phyloP scores from a whole-genome alignment of 1,139 yeast genomes.

The Saccharomycopsis crataegensis region DNA sequence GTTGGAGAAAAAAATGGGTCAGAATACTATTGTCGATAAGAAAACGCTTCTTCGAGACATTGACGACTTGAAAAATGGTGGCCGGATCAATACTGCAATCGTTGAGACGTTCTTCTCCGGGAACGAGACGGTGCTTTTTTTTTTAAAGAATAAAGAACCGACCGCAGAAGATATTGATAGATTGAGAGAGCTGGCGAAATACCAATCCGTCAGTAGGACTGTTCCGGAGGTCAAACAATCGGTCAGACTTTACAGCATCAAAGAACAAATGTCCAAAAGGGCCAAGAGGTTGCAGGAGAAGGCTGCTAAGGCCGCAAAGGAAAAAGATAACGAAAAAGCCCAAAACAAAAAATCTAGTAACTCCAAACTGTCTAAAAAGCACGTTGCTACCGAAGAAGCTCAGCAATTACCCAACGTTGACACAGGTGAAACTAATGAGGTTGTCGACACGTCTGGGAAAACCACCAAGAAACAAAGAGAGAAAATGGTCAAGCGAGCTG shows the following conservation, averaged over 20 bases:
- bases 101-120: not conserved
- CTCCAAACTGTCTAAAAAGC: not conserved
- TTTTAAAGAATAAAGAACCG: not conserved
- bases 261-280: not conserved
- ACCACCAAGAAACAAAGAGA: not conserved
- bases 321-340: constrained; percentile 1
- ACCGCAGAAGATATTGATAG: constrained; percentile 1
- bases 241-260: not conserved
- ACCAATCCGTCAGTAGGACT: not conserved
- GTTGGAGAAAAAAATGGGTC: not conserved
- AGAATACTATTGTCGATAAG: not conserved
- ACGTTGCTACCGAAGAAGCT: not conserved
- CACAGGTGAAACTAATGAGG: not conserved
- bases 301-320: not conserved
- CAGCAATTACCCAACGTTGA: not conserved
- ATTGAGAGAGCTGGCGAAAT: not conserved
- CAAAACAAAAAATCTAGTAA: not conserved
- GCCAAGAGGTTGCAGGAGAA: not conserved
- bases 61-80: not conserved
- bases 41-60: not conserved
- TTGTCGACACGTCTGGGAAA: not conserved
- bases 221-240: not conserved
- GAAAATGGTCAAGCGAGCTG: constrained; percentile 1
- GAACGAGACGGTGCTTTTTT: not conserved
- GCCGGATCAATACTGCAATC: not conserved